A percentile compares a stretch with the other conserved stretches of the same genome.
Evolutionary conservation across 2,329 filamentous ascomycete species (phyloP).

Genomic region (Lasiodiplodia theobromae): DNA sequence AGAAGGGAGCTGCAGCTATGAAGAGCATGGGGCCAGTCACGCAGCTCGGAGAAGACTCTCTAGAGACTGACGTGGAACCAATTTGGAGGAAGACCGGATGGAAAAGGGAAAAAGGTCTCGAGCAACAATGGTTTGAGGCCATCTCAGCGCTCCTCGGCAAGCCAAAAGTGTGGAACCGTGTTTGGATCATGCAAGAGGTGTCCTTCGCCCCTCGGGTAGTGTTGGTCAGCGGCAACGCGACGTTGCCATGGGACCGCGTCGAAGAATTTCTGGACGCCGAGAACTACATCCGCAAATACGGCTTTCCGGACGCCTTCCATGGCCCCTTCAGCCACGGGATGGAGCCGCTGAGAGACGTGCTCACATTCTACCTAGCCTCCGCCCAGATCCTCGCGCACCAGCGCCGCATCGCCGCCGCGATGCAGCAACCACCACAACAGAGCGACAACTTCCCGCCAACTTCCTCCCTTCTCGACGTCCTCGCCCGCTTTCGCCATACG

Average conservation of each 20-base stretch:
- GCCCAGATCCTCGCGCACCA: constrained; percentile 10
- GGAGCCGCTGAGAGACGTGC: not conserved
- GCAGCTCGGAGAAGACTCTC: constrained; percentile 12
- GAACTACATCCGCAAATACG: not conserved
- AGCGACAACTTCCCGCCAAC: not conserved
- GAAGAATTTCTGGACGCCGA: constrained; percentile 23
- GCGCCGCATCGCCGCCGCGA: not conserved
- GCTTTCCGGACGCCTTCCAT: constrained; percentile 20
- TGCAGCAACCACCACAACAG: not conserved
- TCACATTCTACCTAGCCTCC: not conserved
- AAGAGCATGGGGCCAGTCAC: constrained; percentile 33
- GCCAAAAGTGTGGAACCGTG: not conserved
- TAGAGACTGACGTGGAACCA: too few relatives aligned
- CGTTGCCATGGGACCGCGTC: constrained; percentile 7
- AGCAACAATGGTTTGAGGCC: not conserved
- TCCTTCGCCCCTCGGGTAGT: constrained; percentile 12
- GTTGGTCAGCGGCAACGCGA: not conserved
- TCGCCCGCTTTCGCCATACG: constrained; percentile 38
- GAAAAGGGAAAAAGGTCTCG: too few relatives aligned
- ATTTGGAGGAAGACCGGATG: too few relatives aligned
- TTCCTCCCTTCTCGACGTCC: constrained; percentile 35
- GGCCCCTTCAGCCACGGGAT: not conserved
- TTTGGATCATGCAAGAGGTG: constrained; percentile 29
- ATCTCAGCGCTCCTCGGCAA: not conserved
- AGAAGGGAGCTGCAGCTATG: constrained; percentile 30